These are phyloP conservation scores for Clavariopsis aquatica DNA, from an alignment of 495 filamentous ascomycete genomes.

Conservation along the genomic window DNA sequence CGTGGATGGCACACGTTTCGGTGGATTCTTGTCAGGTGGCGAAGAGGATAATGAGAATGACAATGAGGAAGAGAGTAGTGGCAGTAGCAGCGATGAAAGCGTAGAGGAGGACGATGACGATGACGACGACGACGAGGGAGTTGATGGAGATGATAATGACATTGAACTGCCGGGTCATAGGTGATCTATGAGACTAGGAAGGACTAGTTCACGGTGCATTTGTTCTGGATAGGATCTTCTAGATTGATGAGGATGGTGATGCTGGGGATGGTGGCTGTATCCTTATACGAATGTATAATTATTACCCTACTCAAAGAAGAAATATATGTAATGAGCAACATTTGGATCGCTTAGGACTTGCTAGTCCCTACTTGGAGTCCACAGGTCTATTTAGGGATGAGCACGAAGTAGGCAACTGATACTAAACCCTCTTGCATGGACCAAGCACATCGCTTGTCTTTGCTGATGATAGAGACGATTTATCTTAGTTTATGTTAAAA, in stretches of 20 bases:
- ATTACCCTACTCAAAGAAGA: conserved; percentile 2
- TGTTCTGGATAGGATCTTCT: background rate
- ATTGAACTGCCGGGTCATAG: conserved; percentile 39
- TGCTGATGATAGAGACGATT: too few relatives aligned
- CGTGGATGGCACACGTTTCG: conserved; percentile 28
- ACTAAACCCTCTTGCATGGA: too few relatives aligned
- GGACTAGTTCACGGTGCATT: background rate
- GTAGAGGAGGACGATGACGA: conserved; percentile 41
- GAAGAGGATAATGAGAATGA: conserved; percentile 39
- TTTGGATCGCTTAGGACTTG: too few relatives aligned
- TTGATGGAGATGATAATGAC: conserved; percentile 36
- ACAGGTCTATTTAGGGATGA: too few relatives aligned
- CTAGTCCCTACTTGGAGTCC: too few relatives aligned
- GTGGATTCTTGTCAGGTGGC: conserved; percentile 29
- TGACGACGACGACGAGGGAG: conserved; percentile 38
- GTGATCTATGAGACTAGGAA: conserved; percentile 3
- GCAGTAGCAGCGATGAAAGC: conserved; percentile 35
- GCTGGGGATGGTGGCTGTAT: background rate
- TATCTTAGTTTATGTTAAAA: too few relatives aligned
- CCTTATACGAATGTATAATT: background rate
- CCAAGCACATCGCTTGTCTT: too few relatives aligned
- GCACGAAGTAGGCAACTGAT: too few relatives aligned
- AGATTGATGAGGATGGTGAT: background rate
- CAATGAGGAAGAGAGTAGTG: conserved; percentile 34
- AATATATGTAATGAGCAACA: background rate